Conservation (phyloP, 768 basidiomycete species). For the Rhodotorula taiwanensis region DNA sequence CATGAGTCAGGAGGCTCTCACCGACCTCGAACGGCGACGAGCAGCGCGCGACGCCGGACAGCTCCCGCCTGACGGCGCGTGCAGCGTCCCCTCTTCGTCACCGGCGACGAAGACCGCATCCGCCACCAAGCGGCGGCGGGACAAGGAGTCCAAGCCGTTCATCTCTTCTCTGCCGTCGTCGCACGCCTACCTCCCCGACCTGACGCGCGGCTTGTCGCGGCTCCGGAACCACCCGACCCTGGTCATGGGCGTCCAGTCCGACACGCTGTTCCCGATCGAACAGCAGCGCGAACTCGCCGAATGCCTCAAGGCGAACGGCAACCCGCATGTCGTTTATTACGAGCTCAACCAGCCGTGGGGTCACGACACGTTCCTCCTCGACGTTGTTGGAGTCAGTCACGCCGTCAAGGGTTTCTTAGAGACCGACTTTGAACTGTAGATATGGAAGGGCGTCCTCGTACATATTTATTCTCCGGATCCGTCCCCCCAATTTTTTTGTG, state of each 20-base stretch:
- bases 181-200: constrained; percentile 42
- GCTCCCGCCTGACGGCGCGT: constrained; percentile 8
- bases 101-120: constrained; percentile 2
- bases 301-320: constrained; percentile 83
- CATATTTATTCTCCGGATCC: too few species aligned
- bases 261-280: constrained; percentile 93
- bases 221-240: constrained; percentile 71
- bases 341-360: constrained; percentile 99
- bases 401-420: constrained; percentile 78
- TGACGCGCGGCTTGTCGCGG: constrained; percentile 70
- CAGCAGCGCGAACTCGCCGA: constrained; percentile 93
- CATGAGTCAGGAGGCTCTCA: constrained; percentile 71
- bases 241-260: constrained; percentile 89
- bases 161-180: constrained; percentile 45
- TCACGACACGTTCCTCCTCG: constrained; percentile 95
- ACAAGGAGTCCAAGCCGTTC: constrained; percentile 42
- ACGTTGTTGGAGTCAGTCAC: constrained; percentile 81
- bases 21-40: constrained; percentile 52
- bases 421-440: background rate
- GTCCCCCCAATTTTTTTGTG: too few species aligned
- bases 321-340: constrained; percentile 83
- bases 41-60: constrained; percentile 13
- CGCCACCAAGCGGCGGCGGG: constrained; percentile 10
- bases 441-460: too few species aligned
- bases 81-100: constrained; percentile 44